Base-by-base conservation (phyloP, 192 early-diverging fungal species). In the Backusella macrospora region DNA sequence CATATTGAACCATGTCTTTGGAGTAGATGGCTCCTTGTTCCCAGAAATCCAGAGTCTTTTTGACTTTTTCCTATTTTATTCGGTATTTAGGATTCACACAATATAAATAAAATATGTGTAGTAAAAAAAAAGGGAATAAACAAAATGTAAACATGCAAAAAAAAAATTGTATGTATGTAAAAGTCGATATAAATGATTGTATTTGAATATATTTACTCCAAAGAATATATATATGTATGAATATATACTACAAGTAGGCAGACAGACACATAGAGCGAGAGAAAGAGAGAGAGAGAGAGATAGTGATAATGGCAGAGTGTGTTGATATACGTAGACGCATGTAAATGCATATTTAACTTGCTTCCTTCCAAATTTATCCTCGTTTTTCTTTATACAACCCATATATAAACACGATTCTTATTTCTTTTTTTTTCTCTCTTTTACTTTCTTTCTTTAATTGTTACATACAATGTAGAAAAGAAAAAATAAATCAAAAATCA, bases 31-130 rank as follows among this genome's bases (percentile, higher is more conserved):
- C 62, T 48, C 71, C 66, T 62, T 78, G 74, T 44, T 70, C 76
- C 80, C 80, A 82, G 62, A 82, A 71, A 75, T 82, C 80, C 45
- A 78, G 71, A n/a, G 80, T 82, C 71, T 78, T 82, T 72, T 72
- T 82, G 43, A 82, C 71, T 59, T 78, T 78, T 21, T 75, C 76
- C 80, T 82, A 75, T 70, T 73, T 71, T 74, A 68, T 71, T 70
- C 71, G 65, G 43, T 39, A 23, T 26, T 40, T 16, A 38, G 46
- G 55, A 42, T 67, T 73, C 14, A 66, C 43, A 48, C 21, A 46
- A 39, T n/a, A 70, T n/a, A 21, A 23, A 21, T 34, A 69, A 38
- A 48, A 69, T 48, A 62, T 73, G 5, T 62, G 48, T 71, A 65
- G 44, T 29, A 29, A 70, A 71, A 44, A 65, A 47, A 62, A 6